Evolutionary conservation across 75 land plant species (phyloP).

Genomic region (Pinus taeda): DNA sequence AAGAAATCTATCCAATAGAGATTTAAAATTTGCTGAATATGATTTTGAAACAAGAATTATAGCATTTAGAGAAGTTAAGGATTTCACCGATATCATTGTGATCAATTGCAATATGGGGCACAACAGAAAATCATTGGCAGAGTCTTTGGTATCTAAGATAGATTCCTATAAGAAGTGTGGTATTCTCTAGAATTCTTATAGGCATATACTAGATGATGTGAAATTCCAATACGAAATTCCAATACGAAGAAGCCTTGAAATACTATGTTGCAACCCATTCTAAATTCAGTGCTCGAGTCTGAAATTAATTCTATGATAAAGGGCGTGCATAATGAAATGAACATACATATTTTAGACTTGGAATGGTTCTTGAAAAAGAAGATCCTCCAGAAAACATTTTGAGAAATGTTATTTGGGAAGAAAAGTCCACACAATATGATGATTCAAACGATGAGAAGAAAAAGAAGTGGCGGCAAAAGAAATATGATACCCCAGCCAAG

Average conservation of each 20-base stretch:
- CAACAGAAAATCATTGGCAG: conserved; percentile 89
- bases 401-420: no score
- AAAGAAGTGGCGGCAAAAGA: conserved; percentile 18
- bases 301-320: conserved; percentile 17
- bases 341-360: conserved; percentile 88
- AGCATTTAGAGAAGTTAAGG: conserved; percentile 77
- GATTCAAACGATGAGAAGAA: conserved; percentile 10
- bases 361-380: conserved; percentile 88
- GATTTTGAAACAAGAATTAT: conserved; percentile 75
- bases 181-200: conserved; percentile 33
- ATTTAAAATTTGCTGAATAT: conserved; percentile 61
- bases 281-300: conserved; percentile 41
- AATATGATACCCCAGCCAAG: conserved; percentile 62
- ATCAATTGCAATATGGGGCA: conserved; percentile 91
- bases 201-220: conserved; percentile 59
- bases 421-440: no score
- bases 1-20: conserved; percentile 62
- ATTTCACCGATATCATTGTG: conserved; percentile 75
- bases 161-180: conserved; percentile 38
- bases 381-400: no score
- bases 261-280: conserved; percentile 67
- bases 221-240: conserved; percentile 59
- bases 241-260: conserved; percentile 59
- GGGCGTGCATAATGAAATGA: conserved; percentile 64
- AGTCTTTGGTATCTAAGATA: conserved; percentile 66